These are phyloP conservation scores for Naumovozyma castellii DNA, from an alignment of 805 yeast species.

Conservation along the genomic window DNA sequence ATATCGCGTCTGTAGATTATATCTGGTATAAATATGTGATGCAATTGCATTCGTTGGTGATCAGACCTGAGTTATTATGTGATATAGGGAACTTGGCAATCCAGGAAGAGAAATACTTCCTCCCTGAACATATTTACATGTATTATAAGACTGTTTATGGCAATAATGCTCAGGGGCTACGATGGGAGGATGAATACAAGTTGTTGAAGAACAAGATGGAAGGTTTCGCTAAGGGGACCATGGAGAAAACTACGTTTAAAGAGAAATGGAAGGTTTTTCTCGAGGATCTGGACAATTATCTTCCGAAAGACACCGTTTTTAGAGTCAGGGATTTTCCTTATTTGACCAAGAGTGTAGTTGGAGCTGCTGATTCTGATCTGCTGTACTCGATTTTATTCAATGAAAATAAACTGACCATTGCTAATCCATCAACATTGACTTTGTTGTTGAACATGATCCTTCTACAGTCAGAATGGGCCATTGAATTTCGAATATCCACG, in stretches of 20 bases:
- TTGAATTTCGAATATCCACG: conserved; percentile 6
- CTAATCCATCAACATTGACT: conserved; percentile 16
- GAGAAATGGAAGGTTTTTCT: conserved; percentile 29
- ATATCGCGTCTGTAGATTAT: conserved; percentile 17
- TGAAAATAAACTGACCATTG: conserved; percentile 11
- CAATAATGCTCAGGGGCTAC: conserved; percentile 4
- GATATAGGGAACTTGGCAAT: conserved; percentile 22
- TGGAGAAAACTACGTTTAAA: conserved; percentile 11
- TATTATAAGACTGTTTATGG: conserved; percentile 12
- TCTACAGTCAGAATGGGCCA: conserved; percentile 7
- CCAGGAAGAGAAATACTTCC: conserved; percentile 14
- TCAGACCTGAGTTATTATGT: conserved; percentile 18
- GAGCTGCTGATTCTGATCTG: conserved; percentile 3
- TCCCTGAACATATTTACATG: conserved; percentile 16
- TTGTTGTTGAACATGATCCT: conserved; percentile 21
- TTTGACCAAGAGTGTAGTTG: conserved; percentile 11
- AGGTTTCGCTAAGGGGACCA: conserved; percentile 22
- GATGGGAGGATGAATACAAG: conserved; percentile 11
- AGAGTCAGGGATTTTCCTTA: conserved; percentile 23
- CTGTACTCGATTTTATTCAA: conserved; percentile 13
- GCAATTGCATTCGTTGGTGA: conserved; percentile 10
- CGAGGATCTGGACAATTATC: conserved; percentile 20
- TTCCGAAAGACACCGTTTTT: conserved; percentile 6
- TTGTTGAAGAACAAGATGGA: conserved; percentile 21
- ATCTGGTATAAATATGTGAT: conserved; percentile 25